phyloP scores from a whole-genome alignment of 495 filamentous ascomycete species.

The Daldinia concentrica region DNA sequence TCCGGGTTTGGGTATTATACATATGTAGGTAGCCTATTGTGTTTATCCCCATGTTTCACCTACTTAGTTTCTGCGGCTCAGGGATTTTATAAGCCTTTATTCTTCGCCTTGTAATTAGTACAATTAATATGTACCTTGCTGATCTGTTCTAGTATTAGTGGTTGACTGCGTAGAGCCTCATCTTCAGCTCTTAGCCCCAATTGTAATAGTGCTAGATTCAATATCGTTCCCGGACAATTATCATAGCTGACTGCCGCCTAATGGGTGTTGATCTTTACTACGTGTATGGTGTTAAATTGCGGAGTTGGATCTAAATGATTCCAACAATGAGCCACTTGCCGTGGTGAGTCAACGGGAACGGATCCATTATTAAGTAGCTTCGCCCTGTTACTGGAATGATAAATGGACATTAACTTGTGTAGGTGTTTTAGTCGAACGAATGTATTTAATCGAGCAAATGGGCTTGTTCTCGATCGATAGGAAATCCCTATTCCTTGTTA shows the following conservation, averaged over 20 bases:
- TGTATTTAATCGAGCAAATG: neutral
- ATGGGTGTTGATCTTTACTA: neutral
- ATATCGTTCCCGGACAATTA: too few species aligned
- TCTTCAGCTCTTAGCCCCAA: neutral
- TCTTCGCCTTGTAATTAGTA: neutral
- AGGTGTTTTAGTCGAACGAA: too few species aligned
- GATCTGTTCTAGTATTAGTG: neutral
- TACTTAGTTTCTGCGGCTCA: neutral
- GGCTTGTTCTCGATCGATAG: neutral
- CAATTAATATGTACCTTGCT: neutral
- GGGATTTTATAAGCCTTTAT: neutral
- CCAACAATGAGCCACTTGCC: conserved; percentile 10
- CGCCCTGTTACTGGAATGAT: neutral
- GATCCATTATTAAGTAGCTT: conserved; percentile 1
- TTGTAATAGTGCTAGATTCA: neutral
- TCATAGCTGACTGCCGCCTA: neutral
- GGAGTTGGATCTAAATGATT: neutral
- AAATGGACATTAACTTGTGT: neutral
- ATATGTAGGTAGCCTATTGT: too few species aligned
- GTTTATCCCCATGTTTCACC: neutral
- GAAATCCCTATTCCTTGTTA: neutral
- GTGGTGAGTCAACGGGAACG: conserved; percentile 10
- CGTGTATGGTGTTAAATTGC: neutral
- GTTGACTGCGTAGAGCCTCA: neutral
- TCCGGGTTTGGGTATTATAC: too few species aligned